Base-by-base conservation (phyloP, 768 basidiomycete species). In the Neoboletus magnificus region DNA sequence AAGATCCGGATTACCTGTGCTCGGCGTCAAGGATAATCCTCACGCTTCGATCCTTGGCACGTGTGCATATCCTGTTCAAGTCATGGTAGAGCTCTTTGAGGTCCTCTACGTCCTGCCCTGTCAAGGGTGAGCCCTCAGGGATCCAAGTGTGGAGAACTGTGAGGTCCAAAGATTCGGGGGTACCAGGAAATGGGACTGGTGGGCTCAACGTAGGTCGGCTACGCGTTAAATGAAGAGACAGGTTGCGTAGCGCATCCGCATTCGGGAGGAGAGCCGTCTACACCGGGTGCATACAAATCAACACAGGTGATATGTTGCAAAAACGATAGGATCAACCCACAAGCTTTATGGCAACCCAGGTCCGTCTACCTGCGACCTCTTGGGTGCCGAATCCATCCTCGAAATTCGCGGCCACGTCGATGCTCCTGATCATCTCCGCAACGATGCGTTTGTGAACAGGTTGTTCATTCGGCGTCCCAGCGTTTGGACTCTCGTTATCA, bases 291-390 rank as follows among this genome's bases (percentile, higher is more conserved):
- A 29, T 13, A 1, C 23, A n/a, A n/a, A 35, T 59, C 51, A 53
- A 18, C 39, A 35, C n/a, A 11, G 12, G 5, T n/a, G 27, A 18
- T 9, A 16, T 3, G 27, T 46, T 39, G 1, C 15, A 3, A 33
- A 36, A 29, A 41, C n/a, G 47, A 39, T 29, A 43, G 4, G 36
- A 29, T 16, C 2, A n/a, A 62, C 85, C 56, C 59, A 87, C 89
- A 55, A 95, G 75, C 71, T 96, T 96, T 23, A 96, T 71, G 1
- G 93, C 91, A 22, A 96, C 86, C 84, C 90, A 92, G 0, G 89
- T 91, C 58, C 82, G 77, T 23, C 87, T 74, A 7, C 79, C 80
- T 5, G 55, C 60, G 29, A 48, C 62, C 4, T 52, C 66, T 29
- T 52, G 48, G 1, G 54, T 56, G 1, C 66, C 70, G 30, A 72